These are phyloP conservation scores for Coccomyxa sp. DNA, from an alignment of 139 green algal genomes.

Conservation along the genomic window DNA sequence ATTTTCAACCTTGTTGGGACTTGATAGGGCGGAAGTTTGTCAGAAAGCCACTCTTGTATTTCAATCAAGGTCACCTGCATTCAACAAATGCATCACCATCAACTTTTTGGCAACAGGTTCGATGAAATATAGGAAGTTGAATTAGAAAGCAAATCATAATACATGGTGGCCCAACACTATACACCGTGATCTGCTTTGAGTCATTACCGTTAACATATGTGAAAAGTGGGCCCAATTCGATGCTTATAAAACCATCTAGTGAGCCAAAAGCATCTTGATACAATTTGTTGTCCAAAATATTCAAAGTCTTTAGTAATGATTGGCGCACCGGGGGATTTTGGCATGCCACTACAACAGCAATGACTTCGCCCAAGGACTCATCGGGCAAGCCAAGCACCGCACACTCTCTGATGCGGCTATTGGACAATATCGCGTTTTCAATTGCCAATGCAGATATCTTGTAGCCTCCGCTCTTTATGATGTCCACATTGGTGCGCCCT, in stretches of 20 bases:
- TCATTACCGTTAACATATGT: background rate
- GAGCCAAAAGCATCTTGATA: background rate
- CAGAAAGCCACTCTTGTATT: conserved; percentile 24
- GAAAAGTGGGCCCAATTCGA: background rate
- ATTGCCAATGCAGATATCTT: conserved; percentile 88
- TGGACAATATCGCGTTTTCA: conserved; percentile 71
- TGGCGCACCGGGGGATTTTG: too few relatives aligned
- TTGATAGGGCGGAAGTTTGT: conserved; percentile 69
- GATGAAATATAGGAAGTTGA: background rate
- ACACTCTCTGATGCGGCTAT: conserved; percentile 65
- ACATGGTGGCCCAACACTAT: background rate
- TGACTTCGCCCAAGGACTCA: conserved; percentile 59
- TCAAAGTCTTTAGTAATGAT: background rate
- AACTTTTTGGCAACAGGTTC: background rate
- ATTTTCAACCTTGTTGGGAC: conserved; percentile 47
- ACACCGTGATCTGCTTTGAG: background rate
- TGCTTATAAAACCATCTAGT: background rate
- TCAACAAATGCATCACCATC: background rate
- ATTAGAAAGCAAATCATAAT: background rate
- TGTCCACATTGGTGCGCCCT: conserved; percentile 84
- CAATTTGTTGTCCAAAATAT: background rate
- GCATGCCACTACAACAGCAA: background rate
- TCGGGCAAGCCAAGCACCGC: conserved; percentile 85
- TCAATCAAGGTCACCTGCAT: conserved; percentile 11
- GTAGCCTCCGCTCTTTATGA: conserved; percentile 92